Evolutionary conservation across 2,329 filamentous ascomycete genomes (phyloP).

Genomic region (Didymella lethalis): DNA sequence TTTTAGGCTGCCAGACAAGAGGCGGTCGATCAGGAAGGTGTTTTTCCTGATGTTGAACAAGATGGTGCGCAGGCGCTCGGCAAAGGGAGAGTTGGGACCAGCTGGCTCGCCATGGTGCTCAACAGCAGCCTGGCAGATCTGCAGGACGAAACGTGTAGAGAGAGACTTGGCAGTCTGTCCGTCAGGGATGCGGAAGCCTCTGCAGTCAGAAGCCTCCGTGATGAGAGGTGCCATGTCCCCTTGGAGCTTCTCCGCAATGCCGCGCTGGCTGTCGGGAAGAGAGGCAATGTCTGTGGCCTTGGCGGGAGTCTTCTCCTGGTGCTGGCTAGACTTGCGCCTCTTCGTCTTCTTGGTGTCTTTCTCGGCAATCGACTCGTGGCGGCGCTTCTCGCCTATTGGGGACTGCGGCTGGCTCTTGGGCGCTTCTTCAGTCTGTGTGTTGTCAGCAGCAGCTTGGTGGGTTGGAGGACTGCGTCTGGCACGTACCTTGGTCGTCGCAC

Average conservation of each 20-base stretch:
- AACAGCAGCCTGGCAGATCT: conserved; percentile 77
- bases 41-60: conserved; percentile 91
- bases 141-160: conserved; percentile 74
- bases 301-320: conserved; percentile 34
- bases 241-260: conserved; percentile 72
- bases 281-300: conserved; percentile 32
- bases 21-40: conserved; percentile 73
- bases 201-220: conserved; percentile 70
- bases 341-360: conserved; percentile 46
- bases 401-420: conserved; percentile 45
- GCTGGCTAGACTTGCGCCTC: conserved; percentile 49
- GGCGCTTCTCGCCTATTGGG: conserved; percentile 49
- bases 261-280: conserved; percentile 71
- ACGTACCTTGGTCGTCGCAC: conserved; percentile 37
- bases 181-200: conserved; percentile 68
- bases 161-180: conserved; percentile 70
- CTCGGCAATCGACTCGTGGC: conserved; percentile 43
- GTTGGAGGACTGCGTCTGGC: too few species aligned
- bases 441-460: conserved; percentile 12
- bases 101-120: conserved; percentile 62
- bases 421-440: conserved; percentile 29
- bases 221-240: conserved; percentile 74
- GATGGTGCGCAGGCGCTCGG: conserved; percentile 74
- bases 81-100: conserved; percentile 59
- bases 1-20: conserved; percentile 76